Evolutionary conservation across 345 rosid genomes (phyloP), one percentile per base, ranked within the genome.

Genomic region (Noccaea bulbosa): DNA sequence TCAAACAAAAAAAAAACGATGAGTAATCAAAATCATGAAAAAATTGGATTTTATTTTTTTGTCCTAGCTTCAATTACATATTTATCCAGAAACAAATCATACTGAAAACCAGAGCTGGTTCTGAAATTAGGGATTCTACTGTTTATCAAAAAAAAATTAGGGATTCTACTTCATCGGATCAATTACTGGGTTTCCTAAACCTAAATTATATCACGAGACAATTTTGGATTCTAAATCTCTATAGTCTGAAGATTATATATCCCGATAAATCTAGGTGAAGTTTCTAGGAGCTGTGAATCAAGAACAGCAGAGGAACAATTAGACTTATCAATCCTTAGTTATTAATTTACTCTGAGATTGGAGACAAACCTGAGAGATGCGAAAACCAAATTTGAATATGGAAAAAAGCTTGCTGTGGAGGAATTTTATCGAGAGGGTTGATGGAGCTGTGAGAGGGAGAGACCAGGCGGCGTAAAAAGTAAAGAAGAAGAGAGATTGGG

Each of bases 351-450:
- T 57, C 4, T 37, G 65, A 48, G 41, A 58, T 27, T 56, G 9
- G 50, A 39, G 55, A 59, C 40, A 48, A 39, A 70, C 74, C 74
- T 70, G 44, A 50, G 58, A 70, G 66, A 48, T 20, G 57, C 20
- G 8, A 8, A 56, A 14, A 6, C 2, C n/a, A 45, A 46, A 35
- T 4, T 41, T 49, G 20, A 35, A 56, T 55, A 8, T 11, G 15
- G 53, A 4, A 5, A 53, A 14, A 56, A 10, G 33, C 35, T 65
- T 33, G 27, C 14, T 58, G 7, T 6, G 55, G 41, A 38, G 41
- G 15, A 46, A 45, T 30, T 6, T 50, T 58, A 58, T 70, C n/a
- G 71, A 39, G 62, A 67, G 62, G 62, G 51, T 32, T 1, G 43
- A 51, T 60, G 16, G 14, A 27, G 38, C 0, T 47, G 49, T 58